Base-by-base conservation (phyloP, 345 rosid species). In the Streptanthus diversifolius region DNA sequence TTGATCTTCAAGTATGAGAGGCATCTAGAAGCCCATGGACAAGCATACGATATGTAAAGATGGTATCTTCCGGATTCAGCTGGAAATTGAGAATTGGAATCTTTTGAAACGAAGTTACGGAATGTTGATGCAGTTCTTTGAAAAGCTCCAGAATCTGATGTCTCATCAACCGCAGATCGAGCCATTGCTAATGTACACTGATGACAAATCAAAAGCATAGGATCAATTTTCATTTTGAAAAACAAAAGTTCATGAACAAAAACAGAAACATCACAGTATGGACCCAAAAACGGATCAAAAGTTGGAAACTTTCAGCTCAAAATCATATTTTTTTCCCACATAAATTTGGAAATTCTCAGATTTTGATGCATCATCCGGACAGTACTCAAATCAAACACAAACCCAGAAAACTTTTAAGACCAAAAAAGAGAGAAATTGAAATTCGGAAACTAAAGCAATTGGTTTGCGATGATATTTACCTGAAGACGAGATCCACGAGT, bases 21-120 rank as follows among this genome's bases (percentile, higher is more conserved):
- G 63, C 96, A 90, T 72, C 98, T 83, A 22, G 89, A 88, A 45
- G 96, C 98, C 98, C 98, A 90, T 8, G 98, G 98, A 71, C 98
- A 92, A 65, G 98, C 98, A 83, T 92, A 90, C 2, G 96, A 92
- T 68, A 93, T 74, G 51, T 93, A 93, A 36, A 93, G 86, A 89
- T 90, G 98, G 80, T 93, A 93, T 80, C 98, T 86, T 65, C 93
- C 91, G 7, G 97, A 75, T 63, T 87, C 97, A 15, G 92, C 86
- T 14, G 88, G 88, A 74, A 93, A 93, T 36, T 73, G 89, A 12
- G 97, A 85, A 27, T 82, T 79, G 0, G 86, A 81, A 27, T 90
- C 86, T 64, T 67, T 76, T 3, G 86, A 90, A 54, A 89, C 83
- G 19, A 83, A 80, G 84, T 88, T 84, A 0, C 90, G 96, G 52